Percentiles rank a stretch among this genome's conserved stretches.
These are phyloP conservation scores for Hortiboletus flavorubellus DNA, from an alignment of 768 basidiomycete species.

Conservation along the genomic window DNA sequence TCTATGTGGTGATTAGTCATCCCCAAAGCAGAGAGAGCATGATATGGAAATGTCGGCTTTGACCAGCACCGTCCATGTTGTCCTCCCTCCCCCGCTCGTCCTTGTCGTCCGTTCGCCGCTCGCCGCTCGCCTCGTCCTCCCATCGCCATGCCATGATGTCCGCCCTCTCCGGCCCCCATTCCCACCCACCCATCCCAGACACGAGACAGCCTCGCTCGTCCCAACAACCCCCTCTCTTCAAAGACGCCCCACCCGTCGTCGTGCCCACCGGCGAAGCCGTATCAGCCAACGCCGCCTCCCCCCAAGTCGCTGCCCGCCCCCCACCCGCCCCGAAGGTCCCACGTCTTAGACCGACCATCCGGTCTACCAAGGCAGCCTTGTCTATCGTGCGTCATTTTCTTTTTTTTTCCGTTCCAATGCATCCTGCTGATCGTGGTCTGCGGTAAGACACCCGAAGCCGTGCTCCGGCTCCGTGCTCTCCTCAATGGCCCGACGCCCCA, in stretches of 20 bases:
- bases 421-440: background rate
- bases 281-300: constrained; percentile 59
- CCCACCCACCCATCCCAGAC: constrained; percentile 23
- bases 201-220: constrained; percentile 10
- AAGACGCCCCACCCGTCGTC: constrained; percentile 52
- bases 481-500: constrained; percentile 83
- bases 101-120: background rate
- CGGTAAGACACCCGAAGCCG: constrained; percentile 73
- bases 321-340: constrained; percentile 65
- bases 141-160: constrained; percentile 68
- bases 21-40: background rate
- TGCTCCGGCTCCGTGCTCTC: constrained; percentile 67
- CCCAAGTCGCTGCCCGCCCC: constrained; percentile 69
- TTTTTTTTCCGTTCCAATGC: background rate
- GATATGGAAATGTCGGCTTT: background rate
- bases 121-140: background rate
- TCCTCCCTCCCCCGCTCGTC: constrained; percentile 16
- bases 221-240: constrained; percentile 17
- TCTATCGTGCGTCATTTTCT: constrained; percentile 50
- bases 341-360: constrained; percentile 61
- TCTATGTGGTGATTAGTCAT: constrained; percentile 19
- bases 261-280: constrained; percentile 45
- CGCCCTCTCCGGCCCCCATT: constrained; percentile 40
- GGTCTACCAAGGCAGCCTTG: constrained; percentile 74
- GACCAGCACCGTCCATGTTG: constrained; percentile 19